A percentile compares a stretch with the other conserved stretches of the same genome.
phyloP scores from a whole-genome alignment of 1,284 basidiomycete genomes.

The Trichosporon coremiiforme region DNA sequence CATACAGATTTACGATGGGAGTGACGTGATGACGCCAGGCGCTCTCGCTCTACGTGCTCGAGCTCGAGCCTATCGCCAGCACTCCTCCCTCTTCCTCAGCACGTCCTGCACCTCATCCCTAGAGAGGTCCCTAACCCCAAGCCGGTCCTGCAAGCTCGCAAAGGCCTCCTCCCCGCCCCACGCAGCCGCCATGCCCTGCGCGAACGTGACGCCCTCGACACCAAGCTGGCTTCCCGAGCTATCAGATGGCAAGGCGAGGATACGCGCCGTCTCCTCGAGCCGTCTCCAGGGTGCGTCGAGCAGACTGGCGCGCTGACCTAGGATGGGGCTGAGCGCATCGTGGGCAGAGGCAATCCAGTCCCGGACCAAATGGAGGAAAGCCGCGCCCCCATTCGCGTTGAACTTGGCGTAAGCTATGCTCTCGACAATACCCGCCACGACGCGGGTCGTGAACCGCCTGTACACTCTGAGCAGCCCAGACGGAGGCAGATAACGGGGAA shows the following conservation, averaged over 20 bases:
- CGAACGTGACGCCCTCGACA: constrained; percentile 68
- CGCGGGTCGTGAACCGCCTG: constrained; percentile 66
- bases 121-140: constrained; percentile 37
- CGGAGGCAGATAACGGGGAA: constrained; percentile 65
- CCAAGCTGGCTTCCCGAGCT: constrained; percentile 62
- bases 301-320: background rate
- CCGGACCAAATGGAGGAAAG: constrained; percentile 70
- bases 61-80: constrained; percentile 39
- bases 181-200: constrained; percentile 74
- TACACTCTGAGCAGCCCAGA: constrained; percentile 66
- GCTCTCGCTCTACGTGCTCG: background rate
- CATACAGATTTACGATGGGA: background rate
- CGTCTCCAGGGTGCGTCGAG: constrained; percentile 72
- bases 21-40: background rate
- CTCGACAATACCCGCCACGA: constrained; percentile 74
- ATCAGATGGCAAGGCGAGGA: constrained; percentile 63
- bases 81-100: constrained; percentile 49
- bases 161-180: constrained; percentile 73
- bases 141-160: constrained; percentile 63
- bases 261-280: constrained; percentile 66
- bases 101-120: constrained; percentile 46
- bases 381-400: constrained; percentile 62
- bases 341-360: constrained; percentile 77
- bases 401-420: constrained; percentile 76
- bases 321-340: constrained; percentile 36